Evolutionary conservation across 2,329 filamentous ascomycete species (phyloP).

Genomic region (Macroventuria anomochaeta): DNA sequence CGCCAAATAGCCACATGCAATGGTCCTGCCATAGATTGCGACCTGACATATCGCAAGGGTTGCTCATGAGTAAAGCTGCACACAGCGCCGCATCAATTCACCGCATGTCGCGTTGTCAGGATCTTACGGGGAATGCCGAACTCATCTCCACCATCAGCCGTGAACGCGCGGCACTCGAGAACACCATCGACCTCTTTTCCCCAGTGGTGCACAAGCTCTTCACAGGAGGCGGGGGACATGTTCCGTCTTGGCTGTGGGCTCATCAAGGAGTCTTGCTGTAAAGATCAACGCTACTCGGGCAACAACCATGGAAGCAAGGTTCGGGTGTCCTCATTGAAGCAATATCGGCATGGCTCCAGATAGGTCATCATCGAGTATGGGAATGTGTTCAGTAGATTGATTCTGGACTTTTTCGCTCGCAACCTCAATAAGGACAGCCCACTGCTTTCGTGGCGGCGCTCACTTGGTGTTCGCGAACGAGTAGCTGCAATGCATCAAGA

Average conservation of each 20-base stretch:
- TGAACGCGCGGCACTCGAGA: constrained; percentile 10
- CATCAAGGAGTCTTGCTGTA: not conserved
- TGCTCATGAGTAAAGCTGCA: not conserved
- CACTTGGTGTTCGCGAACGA: not conserved
- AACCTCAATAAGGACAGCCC: not conserved
- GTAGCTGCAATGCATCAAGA: not conserved
- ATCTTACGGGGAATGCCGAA: constrained; percentile 1
- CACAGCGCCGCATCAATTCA: no score
- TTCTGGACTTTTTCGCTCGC: not conserved
- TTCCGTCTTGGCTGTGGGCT: not conserved
- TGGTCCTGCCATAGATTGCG: not conserved
- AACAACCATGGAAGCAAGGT: not conserved
- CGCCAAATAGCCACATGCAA: not conserved
- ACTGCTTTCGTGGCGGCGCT: not conserved
- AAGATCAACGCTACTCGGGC: not conserved
- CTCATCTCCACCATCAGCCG: constrained; percentile 5
- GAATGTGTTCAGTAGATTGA: not conserved
- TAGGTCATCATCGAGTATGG: not conserved
- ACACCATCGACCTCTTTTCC: not conserved
- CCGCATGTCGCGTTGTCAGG: no score
- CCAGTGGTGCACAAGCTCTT: not conserved
- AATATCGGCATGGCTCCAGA: not conserved
- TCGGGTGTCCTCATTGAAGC: not conserved
- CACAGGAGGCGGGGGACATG: not conserved
- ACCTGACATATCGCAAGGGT: not conserved